Evolutionary conservation across 306 rosid genomes (phyloP), one percentile per base, ranked within the genome.

Genomic region (Pterocarpus macrocarpus): DNA sequence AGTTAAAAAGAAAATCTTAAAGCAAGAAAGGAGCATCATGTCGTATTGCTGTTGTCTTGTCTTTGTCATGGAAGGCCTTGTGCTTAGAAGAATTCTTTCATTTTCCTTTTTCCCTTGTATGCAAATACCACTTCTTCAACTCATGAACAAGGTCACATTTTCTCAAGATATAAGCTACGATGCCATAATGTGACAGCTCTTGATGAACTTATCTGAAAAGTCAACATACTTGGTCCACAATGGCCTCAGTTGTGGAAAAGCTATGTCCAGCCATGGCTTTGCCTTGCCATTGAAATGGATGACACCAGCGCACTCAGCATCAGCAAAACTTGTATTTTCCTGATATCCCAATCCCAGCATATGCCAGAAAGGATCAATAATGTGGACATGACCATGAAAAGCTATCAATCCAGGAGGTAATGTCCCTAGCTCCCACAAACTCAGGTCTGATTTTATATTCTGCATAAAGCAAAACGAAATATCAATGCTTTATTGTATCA

Each of bases 361-460:
- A 76, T 96, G 99, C 99, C 99, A 96, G 83, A 96, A 96, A 36
- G 97, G 94, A 79, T 96, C 97, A 4, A 96, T 96, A 45, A 80
- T 79, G 57, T 88, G 92, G 75, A 96, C 97, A 65, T 93, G 92
- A 28, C 98, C 97, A 39, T 92, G 98, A 90, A 96, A 93, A 70
- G 99, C 99, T 87, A 96, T 96, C 87, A 96, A 89, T 41, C 97
- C 98, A 4, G 99, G 99, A 79, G 98, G 99, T 81, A 96, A 87
- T 70, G 99, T 96, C 71, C 99, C 99, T 76, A 96, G 88, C 86
- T 96, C 98, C 99, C 99, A 96, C 80, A 96, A 81, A 83, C 97
- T 96, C 75, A 96, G 89, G 85, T 93, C 99, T 65, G 99, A 93
- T 85, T 92, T 93, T 89, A 96, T 87, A 88, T 96, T 96, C 99